Percentiles rank a stretch among this genome's conserved stretches.
These are phyloP conservation scores for Phaeomoniella chlamydospora DNA, from an alignment of 2,329 filamentous ascomycete genomes.

Conservation along the genomic window DNA sequence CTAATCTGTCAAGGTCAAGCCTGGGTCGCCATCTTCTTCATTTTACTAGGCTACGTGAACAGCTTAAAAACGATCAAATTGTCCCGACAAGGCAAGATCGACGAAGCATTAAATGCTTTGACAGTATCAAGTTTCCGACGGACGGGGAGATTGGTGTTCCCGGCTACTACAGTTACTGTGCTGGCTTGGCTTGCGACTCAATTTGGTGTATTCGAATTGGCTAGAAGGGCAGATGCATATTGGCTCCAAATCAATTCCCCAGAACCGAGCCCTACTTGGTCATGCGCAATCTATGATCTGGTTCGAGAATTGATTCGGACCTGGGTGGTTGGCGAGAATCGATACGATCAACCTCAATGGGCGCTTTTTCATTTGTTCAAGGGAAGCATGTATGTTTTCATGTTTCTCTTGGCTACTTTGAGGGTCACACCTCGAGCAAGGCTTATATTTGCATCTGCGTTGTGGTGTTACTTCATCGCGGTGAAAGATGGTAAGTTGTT, in stretches of 20 bases:
- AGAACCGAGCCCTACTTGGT: slow-evolving; percentile 22
- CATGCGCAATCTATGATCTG: slow-evolving; percentile 28
- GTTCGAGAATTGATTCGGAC: slow-evolving; percentile 32
- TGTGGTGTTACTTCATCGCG: slow-evolving; percentile 30
- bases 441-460: slow-evolving; percentile 28
- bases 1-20: slow-evolving; percentile 46
- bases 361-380: slow-evolving; percentile 40
- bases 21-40: slow-evolving; percentile 52
- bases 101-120: slow-evolving; percentile 38
- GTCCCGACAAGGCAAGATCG: slow-evolving; percentile 37
- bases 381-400: slow-evolving; percentile 41
- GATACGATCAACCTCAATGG: slow-evolving; percentile 46
- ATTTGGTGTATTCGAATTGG: slow-evolving; percentile 41
- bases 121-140: slow-evolving; percentile 44
- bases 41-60: slow-evolving; percentile 52
- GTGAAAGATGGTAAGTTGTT: slow-evolving; percentile 18
- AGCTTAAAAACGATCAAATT: slow-evolving; percentile 45
- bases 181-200: slow-evolving; percentile 42
- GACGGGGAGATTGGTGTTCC: slow-evolving; percentile 42
- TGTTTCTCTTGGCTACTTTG: slow-evolving; percentile 35
- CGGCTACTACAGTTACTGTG: slow-evolving; percentile 38
- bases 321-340: slow-evolving; percentile 35
- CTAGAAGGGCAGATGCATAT: slow-evolving; percentile 42
- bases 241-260: slow-evolving; percentile 41
- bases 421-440: slow-evolving; percentile 35